Evolutionary conservation across 139 green algal genomes (phyloP).

Genomic region (Picocystis salinarum): DNA sequence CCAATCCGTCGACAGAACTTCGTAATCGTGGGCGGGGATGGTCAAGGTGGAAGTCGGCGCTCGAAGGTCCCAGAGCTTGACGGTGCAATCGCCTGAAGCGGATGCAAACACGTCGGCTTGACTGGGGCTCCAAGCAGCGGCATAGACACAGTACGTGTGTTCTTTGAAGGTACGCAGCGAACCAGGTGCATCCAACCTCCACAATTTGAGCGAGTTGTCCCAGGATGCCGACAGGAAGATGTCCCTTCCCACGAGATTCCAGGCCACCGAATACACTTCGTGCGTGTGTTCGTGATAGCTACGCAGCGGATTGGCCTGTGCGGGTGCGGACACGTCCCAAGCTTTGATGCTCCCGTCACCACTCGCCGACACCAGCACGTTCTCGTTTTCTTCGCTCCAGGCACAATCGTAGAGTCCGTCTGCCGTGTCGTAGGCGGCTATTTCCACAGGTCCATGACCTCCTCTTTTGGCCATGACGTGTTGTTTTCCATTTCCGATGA

Average conservation of each 20-base stretch:
- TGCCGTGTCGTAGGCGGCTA: slow-evolving; percentile 72
- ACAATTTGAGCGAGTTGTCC: slow-evolving; percentile 93
- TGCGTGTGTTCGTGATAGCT: slow-evolving; percentile 69
- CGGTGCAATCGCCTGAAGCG: slow-evolving; percentile 30
- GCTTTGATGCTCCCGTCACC: slow-evolving; percentile 88
- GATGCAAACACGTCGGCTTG: slow-evolving; percentile 27
- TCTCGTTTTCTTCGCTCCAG: slow-evolving; percentile 93
- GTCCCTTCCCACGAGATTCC: slow-evolving; percentile 67
- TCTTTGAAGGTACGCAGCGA: slow-evolving; percentile 24
- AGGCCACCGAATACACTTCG: slow-evolving; percentile 73
- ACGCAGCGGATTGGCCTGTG: slow-evolving; percentile 62
- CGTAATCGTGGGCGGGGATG: slow-evolving; percentile 56
- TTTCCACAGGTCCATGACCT: slow-evolving; percentile 17
- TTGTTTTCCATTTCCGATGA: slow-evolving; percentile 86
- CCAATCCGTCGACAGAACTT: slow-evolving; percentile 71
- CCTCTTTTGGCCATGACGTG: slow-evolving; percentile 63
- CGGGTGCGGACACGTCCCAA: slow-evolving; percentile 59
- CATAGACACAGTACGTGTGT: slow-evolving; percentile 96
- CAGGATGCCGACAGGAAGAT: slow-evolving; percentile 73
- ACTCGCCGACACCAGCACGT: slow-evolving; percentile 65
- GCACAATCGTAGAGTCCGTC: slow-evolving; percentile 89
- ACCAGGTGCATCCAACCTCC: slow-evolving; percentile 29
- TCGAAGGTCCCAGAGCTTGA: slow-evolving; percentile 73
- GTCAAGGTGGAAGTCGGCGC: slow-evolving; percentile 49
- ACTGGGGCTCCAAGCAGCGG: slow-evolving; percentile 50